Evolutionary conservation across 148 eudicot species (phyloP), one percentile per base, ranked within the genome.

Genomic region (Tetragonia tetragonoides): DNA sequence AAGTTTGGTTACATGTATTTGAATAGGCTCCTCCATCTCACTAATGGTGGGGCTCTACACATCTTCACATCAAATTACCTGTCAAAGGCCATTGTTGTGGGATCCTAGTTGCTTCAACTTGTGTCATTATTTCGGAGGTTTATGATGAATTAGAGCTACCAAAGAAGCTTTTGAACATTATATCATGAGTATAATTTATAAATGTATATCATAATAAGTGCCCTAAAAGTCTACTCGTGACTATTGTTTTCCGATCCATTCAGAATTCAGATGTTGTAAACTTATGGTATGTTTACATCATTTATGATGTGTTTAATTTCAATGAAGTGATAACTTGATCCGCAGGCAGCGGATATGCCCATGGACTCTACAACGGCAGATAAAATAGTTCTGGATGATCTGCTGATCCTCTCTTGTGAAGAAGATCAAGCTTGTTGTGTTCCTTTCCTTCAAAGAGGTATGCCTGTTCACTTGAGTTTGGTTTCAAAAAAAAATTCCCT

Each of bases 401-500:
- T 86, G 64, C 67, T 91, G 68, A 81, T 91, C 59, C 83, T 91
- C 65, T 89, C 97, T 24, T 84, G 87, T 81, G 89, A 89, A 77
- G 84, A 91, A 80, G 93, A 91, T 85, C 82, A 84, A 77, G 85
- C 75, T 21, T 37, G 37, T 62, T 91, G 93, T 80, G 71, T 68
- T 46, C 90, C 89, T 39, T 86, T 87, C 74, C 86, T 89, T 40
- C 78, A 86, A 70, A 73, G 74, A 82, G 93, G 97, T 91, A 77
- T 65, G 24, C 78, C 76, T 77, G 24, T 37, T 15, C 34, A n/a
- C 77, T 59, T 53, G 66, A 23, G 37, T 68, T 59, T 57, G 9
- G 3, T 56, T 74, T 63, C 53, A 56, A 72, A n/a, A 39, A 39
- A 0, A 24, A n/a, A 28, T 17, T 53, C 12, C 34, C n/a, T 17